A percentile compares a stretch with the other conserved stretches of the same genome.
Conservation (phyloP, 2,329 filamentous ascomycete species). For the Colletotrichum sp. region DNA sequence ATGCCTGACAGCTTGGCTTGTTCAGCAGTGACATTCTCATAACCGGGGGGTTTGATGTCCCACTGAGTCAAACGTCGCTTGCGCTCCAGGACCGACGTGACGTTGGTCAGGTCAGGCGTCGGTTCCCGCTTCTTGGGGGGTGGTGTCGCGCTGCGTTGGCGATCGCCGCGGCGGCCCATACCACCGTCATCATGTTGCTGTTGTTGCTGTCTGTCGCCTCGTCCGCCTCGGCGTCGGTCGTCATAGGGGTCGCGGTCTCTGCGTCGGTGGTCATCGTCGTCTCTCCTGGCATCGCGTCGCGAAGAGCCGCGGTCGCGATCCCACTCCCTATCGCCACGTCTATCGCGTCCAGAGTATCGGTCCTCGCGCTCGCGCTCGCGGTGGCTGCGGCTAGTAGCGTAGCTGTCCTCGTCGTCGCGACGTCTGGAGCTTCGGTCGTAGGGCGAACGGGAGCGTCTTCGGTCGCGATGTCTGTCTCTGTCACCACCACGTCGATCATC, state of each 20-base stretch:
- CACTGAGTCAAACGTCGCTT: conserved; percentile 96
- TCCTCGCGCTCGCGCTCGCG: conserved; percentile 94
- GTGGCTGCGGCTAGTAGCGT: conserved; percentile 92
- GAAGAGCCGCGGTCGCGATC: conserved; percentile 70
- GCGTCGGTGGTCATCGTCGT: conserved; percentile 68
- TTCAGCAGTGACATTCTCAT: conserved; percentile 97
- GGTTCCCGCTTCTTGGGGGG: conserved; percentile 92
- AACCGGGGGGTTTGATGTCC: conserved; percentile 98
- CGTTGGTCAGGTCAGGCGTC: conserved; percentile 90
- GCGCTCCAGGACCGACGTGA: conserved; percentile 81
- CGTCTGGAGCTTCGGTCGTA: conserved; percentile 71
- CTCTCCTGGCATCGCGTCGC: conserved; percentile 67
- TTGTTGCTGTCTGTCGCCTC: conserved; percentile 41
- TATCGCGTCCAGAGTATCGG: conserved; percentile 76
- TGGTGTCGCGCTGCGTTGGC: conserved; percentile 77
- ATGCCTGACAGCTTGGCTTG: conserved; percentile 98
- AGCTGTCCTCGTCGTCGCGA: conserved; percentile 80
- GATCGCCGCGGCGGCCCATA: conserved; percentile 53
- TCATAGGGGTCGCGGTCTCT: conserved; percentile 59
- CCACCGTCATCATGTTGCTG: conserved; percentile 35
- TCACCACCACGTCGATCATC: conserved; percentile 37
- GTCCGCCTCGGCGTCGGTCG: conserved; percentile 57
- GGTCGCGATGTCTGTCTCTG: conserved; percentile 55
- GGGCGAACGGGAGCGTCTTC: conserved; percentile 87
- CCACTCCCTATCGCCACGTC: conserved; percentile 76